phyloP scores from a whole-genome alignment of 2,329 filamentous ascomycete genomes.

The Neoascochyta sp. region DNA sequence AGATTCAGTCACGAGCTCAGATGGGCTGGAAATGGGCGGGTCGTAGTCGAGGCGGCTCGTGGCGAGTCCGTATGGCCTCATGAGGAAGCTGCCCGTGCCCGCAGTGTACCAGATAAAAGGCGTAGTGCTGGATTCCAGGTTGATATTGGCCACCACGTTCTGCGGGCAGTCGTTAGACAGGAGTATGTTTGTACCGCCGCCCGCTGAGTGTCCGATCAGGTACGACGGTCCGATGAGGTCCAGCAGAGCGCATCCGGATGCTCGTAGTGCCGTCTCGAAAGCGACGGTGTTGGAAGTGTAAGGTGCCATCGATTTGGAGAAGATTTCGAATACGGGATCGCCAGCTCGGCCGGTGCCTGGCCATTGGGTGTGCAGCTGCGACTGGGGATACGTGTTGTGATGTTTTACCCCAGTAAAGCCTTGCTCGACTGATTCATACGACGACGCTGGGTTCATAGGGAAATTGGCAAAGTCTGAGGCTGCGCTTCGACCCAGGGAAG shows the following conservation, averaged over 20 bases:
- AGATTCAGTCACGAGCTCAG: constrained; percentile 7
- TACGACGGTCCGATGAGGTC: constrained; percentile 5
- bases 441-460: constrained; percentile 2
- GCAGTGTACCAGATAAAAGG: constrained; percentile 8
- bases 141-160: constrained; percentile 8
- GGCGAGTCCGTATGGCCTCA: constrained; percentile 6
- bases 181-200: constrained; percentile 8
- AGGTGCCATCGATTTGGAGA: constrained; percentile 4
- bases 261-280: constrained; percentile 7
- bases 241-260: constrained; percentile 5
- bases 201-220: constrained; percentile 8
- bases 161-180: constrained; percentile 13
- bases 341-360: constrained; percentile 4
- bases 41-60: constrained; percentile 3
- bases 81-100: constrained; percentile 1
- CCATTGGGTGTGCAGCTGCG: constrained; percentile 8
- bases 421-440: constrained; percentile 1
- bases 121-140: constrained; percentile 9
- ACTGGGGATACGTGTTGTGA: constrained; percentile 2
- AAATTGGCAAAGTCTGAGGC: constrained; percentile 4
- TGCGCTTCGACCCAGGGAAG: constrained; percentile 5
- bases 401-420: constrained; percentile 5
- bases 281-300: constrained; percentile 8
- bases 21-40: constrained; percentile 1
- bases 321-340: constrained; percentile 5